phyloP scores from a whole-genome alignment of 495 filamentous ascomycete species.

The Lepidopterella palustris region DNA sequence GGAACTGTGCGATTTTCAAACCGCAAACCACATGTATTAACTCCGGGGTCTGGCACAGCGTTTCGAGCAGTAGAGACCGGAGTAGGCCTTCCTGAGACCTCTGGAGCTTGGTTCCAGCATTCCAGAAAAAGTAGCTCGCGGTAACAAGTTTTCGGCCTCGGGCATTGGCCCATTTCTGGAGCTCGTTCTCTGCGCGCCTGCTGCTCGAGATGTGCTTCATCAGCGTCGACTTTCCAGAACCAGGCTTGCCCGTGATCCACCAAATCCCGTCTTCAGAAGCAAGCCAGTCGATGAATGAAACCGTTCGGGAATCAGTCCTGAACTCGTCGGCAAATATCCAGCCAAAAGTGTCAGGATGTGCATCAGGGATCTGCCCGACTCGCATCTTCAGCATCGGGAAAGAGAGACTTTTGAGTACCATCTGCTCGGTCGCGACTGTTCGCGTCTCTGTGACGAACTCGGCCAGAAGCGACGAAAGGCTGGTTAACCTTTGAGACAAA shows the following conservation, averaged over 20 bases:
- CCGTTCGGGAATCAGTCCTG: neutral
- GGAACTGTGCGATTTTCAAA: neutral
- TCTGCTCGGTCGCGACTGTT: neutral
- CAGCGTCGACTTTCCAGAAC: conserved; percentile 17
- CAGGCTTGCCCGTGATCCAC: conserved; percentile 9
- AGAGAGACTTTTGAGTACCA: neutral
- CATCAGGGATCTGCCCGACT: neutral
- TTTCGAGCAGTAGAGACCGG: conserved; percentile 38
- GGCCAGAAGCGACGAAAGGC: neutral
- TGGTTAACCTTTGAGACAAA: neutral
- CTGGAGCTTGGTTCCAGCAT: conserved; percentile 34
- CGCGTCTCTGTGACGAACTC: neutral
- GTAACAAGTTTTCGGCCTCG: conserved; percentile 1
- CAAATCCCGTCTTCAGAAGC: neutral
- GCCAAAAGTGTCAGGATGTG: neutral
- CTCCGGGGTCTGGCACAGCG: neutral
- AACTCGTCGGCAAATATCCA: conserved; percentile 1
- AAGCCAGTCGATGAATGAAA: neutral
- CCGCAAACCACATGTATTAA: neutral
- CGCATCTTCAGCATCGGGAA: neutral
- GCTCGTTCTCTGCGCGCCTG: neutral
- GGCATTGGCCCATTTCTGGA: neutral
- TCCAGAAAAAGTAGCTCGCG: conserved; percentile 46
- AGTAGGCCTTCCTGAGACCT: conserved; percentile 42
- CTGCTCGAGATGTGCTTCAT: conserved; percentile 9